phyloP scores from a whole-genome alignment of 768 basidiomycete species.

The Mycena maculata region DNA sequence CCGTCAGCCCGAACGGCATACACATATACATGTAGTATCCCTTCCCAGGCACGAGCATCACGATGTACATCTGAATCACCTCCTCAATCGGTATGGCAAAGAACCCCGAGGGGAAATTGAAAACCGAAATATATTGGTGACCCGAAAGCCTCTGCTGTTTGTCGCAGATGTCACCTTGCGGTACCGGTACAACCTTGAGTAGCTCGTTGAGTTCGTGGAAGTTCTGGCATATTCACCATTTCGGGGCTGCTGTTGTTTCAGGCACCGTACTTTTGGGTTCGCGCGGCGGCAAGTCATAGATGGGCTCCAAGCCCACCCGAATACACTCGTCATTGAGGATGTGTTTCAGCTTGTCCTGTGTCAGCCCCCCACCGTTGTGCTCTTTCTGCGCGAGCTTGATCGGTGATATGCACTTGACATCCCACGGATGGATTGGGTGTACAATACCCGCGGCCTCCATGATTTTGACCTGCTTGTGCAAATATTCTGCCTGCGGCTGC shows the following conservation, averaged over 20 bases:
- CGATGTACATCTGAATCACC: constrained; percentile 41
- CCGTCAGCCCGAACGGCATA: constrained; percentile 57
- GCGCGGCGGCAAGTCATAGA: constrained; percentile 40
- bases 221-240: constrained; percentile 53
- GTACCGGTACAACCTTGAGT: constrained; percentile 43
- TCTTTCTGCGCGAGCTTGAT: constrained; percentile 53
- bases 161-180: constrained; percentile 50
- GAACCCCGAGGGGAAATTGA: constrained; percentile 56
- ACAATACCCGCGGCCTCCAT: constrained; percentile 51
- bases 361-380: constrained; percentile 43
- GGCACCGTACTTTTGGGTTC: neutral
- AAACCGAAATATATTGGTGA: constrained; percentile 46
- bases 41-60: constrained; percentile 51
- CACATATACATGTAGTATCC: constrained; percentile 49
- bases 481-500: constrained; percentile 45
- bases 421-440: constrained; percentile 37
- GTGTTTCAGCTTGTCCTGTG: constrained; percentile 48
- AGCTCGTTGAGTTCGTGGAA: constrained; percentile 49
- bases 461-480: constrained; percentile 46
- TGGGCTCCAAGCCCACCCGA: constrained; percentile 35
- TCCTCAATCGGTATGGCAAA: constrained; percentile 36
- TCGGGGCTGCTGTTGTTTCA: neutral
- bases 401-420: constrained; percentile 49
- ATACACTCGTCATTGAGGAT: constrained; percentile 49
- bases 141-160: constrained; percentile 53